A percentile compares a stretch with the other conserved stretches of the same genome.
These are phyloP conservation scores for Chlorencoelia australis DNA, from an alignment of 2,329 filamentous ascomycete genomes.

Conservation along the genomic window DNA sequence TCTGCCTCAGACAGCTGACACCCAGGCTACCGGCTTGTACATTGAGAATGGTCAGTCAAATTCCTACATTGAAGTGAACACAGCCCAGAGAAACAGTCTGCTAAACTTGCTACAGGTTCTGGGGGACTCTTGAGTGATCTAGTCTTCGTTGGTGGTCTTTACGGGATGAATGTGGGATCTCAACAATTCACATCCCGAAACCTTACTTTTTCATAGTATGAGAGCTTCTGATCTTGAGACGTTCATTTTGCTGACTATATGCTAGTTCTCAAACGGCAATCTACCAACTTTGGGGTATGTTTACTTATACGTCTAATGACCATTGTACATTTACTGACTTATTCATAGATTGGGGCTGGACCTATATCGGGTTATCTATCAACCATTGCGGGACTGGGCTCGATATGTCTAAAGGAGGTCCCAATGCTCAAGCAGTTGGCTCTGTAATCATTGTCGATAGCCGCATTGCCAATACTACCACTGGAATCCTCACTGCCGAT, in stretches of 20 bases:
- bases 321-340: not conserved
- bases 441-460: constrained; percentile 48
- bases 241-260: not conserved
- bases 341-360: constrained; percentile 52
- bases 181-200: constrained; percentile 57
- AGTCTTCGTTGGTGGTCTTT: constrained; percentile 48
- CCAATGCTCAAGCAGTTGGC: constrained; percentile 37
- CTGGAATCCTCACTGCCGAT: constrained; percentile 41
- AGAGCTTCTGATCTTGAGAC: not conserved
- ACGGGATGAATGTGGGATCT: constrained; percentile 50
- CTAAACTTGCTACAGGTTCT: constrained; percentile 33
- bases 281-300: constrained; percentile 39
- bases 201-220: constrained; percentile 34
- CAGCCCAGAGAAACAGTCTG: constrained; percentile 37
- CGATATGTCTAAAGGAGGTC: constrained; percentile 36
- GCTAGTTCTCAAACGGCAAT: constrained; percentile 41
- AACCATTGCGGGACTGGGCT: constrained; percentile 43
- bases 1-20: constrained; percentile 37
- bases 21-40: constrained; percentile 47
- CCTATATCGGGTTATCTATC: constrained; percentile 40
- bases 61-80: constrained; percentile 28
- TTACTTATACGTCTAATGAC: not conserved
- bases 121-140: constrained; percentile 51
- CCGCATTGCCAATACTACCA: constrained; percentile 37
- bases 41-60: constrained; percentile 24